A percentile compares a stretch with the other conserved stretches of the same genome.
These are phyloP conservation scores for Forsythia suspensa DNA, from an alignment of 257 asterid genomes.

Conservation along the genomic window DNA sequence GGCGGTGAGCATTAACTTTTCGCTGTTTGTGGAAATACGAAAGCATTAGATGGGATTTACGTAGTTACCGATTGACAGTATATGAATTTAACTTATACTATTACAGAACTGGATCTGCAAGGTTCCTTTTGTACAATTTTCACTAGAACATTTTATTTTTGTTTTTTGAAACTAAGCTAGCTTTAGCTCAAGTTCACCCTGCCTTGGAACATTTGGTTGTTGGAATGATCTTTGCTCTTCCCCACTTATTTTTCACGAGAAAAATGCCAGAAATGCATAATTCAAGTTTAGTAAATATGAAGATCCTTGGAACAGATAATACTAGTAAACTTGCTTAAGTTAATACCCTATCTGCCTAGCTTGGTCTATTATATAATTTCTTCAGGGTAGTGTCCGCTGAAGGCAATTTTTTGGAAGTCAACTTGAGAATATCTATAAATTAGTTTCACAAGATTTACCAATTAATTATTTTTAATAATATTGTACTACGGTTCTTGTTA, in stretches of 20 bases:
- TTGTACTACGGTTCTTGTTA: neutral
- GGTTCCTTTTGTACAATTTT: neutral
- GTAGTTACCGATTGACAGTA: neutral
- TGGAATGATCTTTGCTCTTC: neutral
- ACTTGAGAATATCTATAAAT: no score
- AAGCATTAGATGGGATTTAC: neutral
- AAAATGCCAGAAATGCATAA: neutral
- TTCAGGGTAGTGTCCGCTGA: neutral
- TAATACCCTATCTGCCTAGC: neutral
- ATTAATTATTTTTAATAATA: no score
- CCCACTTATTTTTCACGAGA: neutral
- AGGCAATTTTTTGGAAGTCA: neutral
- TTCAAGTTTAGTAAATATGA: neutral
- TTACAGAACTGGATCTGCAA: no score
- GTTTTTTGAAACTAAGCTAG: neutral
- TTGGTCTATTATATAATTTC: no score
- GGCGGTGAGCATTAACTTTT: conserved; percentile 62
- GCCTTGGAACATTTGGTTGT: neutral
- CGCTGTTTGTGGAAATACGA: neutral
- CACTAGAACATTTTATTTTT: neutral
- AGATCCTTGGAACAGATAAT: neutral
- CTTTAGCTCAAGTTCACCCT: neutral
- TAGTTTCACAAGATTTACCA: neutral
- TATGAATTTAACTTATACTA: neutral
- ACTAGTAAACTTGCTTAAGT: neutral